phyloP scores from a whole-genome alignment of 2,329 filamentous ascomycete species.

The Fusarium phyllophilum region DNA sequence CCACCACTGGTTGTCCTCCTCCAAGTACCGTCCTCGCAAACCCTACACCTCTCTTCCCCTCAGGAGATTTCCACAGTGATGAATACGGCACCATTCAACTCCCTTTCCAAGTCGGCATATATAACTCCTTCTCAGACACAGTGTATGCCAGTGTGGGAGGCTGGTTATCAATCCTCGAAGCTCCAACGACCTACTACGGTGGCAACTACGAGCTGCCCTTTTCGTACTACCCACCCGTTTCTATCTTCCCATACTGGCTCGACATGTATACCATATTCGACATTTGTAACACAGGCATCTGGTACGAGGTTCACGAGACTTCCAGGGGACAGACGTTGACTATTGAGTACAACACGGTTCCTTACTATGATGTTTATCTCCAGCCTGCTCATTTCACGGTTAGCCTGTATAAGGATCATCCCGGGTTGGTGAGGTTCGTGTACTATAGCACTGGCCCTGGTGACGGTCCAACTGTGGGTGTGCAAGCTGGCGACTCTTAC shows the following conservation, averaged over 20 bases:
- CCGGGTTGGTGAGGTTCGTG: neutral
- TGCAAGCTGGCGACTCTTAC: neutral
- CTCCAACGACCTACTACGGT: fast-evolving
- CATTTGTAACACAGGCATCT: neutral
- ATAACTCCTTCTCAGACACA: fast-evolving
- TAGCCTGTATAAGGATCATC: neutral
- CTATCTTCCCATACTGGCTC: neutral
- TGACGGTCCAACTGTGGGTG: neutral
- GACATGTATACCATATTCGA: neutral
- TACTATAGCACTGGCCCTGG: fast-evolving
- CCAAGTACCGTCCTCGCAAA: neutral
- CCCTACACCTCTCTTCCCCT: neutral
- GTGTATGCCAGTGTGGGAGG: neutral
- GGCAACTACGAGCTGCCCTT: neutral
- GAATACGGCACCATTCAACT: neutral
- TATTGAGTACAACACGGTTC: neutral
- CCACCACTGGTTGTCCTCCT: neutral
- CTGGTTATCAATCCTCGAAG: neutral
- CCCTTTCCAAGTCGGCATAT: neutral
- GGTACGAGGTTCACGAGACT: neutral
- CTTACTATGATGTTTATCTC: too few species aligned
- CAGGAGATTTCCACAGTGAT: neutral
- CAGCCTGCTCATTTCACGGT: neutral
- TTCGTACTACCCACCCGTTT: fast-evolving
- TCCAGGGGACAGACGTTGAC: neutral